Conservation (phyloP, 371 early-diverging fungal genomes). For the Lichtheimia corymbifera region DNA sequence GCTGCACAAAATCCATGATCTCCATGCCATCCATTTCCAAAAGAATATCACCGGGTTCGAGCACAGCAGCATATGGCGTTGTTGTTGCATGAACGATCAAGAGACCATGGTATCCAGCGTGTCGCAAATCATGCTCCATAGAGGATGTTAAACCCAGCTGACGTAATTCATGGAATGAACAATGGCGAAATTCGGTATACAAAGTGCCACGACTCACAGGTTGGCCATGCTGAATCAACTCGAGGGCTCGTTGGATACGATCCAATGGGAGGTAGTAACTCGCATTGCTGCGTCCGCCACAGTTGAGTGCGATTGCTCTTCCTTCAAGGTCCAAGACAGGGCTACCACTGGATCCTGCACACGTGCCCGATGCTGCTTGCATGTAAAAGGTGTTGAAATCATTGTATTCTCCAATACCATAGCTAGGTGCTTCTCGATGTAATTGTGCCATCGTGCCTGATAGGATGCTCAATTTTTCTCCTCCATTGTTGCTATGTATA, state of each 20-base stretch:
- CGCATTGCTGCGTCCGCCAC: slow-evolving; percentile 61
- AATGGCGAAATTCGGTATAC: slow-evolving; percentile 69
- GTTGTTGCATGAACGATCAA: slow-evolving; percentile 32
- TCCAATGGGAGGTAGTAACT: slow-evolving; percentile 68
- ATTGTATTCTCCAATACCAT: slow-evolving; percentile 64
- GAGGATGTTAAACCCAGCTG: slow-evolving; percentile 57
- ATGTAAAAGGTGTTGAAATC: slow-evolving; percentile 73
- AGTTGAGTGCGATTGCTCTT: slow-evolving; percentile 69
- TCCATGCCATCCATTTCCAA: slow-evolving; percentile 59
- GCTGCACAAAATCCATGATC: slow-evolving; percentile 66
- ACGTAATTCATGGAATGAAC: slow-evolving; percentile 59
- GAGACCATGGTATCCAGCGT: no score
- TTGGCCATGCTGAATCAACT: slow-evolving; percentile 51
- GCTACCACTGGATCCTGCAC: slow-evolving; percentile 69
- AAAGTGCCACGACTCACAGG: slow-evolving; percentile 78
- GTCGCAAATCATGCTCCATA: slow-evolving; percentile 65
- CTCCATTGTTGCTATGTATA: slow-evolving; percentile 67
- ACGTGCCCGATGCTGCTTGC: slow-evolving; percentile 71
- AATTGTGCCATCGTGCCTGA: slow-evolving; percentile 80
- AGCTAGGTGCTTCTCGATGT: slow-evolving; percentile 56
- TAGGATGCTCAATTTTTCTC: slow-evolving; percentile 80
- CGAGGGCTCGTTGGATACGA: slow-evolving; percentile 70
- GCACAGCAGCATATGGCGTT: slow-evolving; percentile 30
- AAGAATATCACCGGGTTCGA: slow-evolving; percentile 79
- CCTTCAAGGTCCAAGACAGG: slow-evolving; percentile 73